Base-by-base conservation (phyloP, 495 filamentous ascomycete species). In the Xylona heveae region DNA sequence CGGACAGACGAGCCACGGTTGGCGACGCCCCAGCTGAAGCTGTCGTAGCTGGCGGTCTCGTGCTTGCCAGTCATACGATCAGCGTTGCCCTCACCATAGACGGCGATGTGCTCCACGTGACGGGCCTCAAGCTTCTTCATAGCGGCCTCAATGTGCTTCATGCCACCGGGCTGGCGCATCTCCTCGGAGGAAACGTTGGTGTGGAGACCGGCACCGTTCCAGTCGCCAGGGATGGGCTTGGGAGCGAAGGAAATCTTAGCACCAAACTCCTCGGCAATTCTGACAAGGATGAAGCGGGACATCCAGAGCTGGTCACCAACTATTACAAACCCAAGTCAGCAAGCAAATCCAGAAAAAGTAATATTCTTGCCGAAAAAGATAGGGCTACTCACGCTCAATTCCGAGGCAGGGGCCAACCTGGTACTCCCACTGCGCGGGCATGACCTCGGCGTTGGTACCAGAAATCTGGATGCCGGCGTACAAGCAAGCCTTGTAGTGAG, bases 201-300 rank as follows among this genome's bases (percentile, higher is more conserved):
- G 72, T 97, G 88, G 25, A 97, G 81, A 62, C 88, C 88, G 38
- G 88, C 84, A 52, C 88, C 90, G 70, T 97, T 97, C 88, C 88
- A 97, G 62, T 95, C 83, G 51, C 88, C 88, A 40, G 83, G 79
- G 54, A 97, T 91, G 43, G 88, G 88, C 75, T 97, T 97, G 51
- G 88, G 88, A 49, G 82, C 68, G 58, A 95, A 80, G 29, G 88
- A 90, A 41, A 95, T 81, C 66, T 82, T 81, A 57, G 74, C 81
- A 54, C 88, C 88, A 49, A 93, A 94, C 49, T 94, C 88, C 53
- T 97, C 88, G 37, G 90, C 78, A 39, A 95, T 79, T 41, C 88
- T 82, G 73, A 83, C 70, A 42, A 94, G 83, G 44, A 97, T 67
- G 69, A 84, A 95, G 38, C 88, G 84, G 39, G 88, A 79, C 48